Evolutionary conservation across 352 stramenopile species (phyloP).

Genomic region (Phytophthora sp.): DNA sequence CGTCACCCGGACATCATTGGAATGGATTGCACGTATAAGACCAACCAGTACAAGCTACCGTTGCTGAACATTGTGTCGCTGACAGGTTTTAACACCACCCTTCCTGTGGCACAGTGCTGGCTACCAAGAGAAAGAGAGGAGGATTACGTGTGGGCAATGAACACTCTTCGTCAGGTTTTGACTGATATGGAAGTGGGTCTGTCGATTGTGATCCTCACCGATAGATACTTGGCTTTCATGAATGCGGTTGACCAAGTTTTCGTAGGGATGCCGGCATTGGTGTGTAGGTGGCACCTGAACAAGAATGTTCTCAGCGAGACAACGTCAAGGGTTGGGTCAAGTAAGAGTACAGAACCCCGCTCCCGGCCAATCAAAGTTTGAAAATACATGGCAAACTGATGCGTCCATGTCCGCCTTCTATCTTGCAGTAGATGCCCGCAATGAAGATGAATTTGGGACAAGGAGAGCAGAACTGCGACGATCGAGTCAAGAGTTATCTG

Average conservation of each 20-base stretch:
- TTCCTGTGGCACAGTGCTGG: constrained; percentile 12
- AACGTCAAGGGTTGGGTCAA: background rate
- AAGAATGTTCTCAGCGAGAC: constrained; percentile 8
- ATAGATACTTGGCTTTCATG: constrained; percentile 20
- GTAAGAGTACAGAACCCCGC: background rate
- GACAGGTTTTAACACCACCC: constrained; percentile 10
- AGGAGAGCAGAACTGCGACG: background rate
- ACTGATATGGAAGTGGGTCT: constrained; percentile 2
- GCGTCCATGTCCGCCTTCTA: background rate
- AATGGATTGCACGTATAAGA: constrained; percentile 22
- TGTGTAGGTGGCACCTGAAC: constrained; percentile 32
- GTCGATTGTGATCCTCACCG: constrained; percentile 3
- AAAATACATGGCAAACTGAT: background rate
- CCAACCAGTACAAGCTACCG: constrained; percentile 13
- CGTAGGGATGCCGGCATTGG: background rate
- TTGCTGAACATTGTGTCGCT: constrained; percentile 18
- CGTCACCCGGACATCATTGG: background rate
- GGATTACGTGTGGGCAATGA: constrained; percentile 28
- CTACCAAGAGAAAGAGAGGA: constrained; percentile 13
- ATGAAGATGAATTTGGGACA: background rate
- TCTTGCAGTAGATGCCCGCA: background rate
- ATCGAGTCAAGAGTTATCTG: background rate
- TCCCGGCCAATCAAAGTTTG: background rate
- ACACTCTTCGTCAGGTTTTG: constrained; percentile 15
- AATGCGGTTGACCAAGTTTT: constrained; percentile 15